Evolutionary conservation across 148 eudicot genomes (phyloP).

Genomic region (Vaccinium vitisidaea): DNA sequence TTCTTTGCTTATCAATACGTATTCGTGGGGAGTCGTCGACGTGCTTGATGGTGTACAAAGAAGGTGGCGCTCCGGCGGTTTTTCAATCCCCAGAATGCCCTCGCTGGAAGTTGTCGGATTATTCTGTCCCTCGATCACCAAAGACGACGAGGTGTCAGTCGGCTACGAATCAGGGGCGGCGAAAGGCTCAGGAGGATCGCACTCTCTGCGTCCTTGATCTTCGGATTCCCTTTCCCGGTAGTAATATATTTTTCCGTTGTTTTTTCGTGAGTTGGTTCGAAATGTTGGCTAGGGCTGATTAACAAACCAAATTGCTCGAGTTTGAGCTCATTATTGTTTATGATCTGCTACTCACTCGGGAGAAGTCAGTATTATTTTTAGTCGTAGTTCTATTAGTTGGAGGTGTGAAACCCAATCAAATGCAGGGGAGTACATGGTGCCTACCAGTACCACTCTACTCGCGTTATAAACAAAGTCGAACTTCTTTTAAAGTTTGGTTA

Average conservation of each 20-base stretch:
- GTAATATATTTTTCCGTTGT: too few species aligned
- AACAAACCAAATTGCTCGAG: too few species aligned
- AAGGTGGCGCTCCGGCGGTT: constrained; percentile 97
- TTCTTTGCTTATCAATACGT: neutral
- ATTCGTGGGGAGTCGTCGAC: constrained; percentile 62
- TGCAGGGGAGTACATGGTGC: too few species aligned
- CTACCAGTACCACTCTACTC: too few species aligned
- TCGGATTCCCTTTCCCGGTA: constrained; percentile 90
- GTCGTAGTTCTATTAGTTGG: too few species aligned
- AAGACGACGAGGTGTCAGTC: constrained; percentile 50
- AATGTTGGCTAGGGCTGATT: neutral
- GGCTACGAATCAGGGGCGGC: constrained; percentile 70
- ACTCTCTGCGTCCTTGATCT: constrained; percentile 68
- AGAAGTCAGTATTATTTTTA: too few species aligned
- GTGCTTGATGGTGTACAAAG: constrained; percentile 76
- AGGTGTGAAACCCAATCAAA: too few species aligned
- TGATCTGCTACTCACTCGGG: too few species aligned
- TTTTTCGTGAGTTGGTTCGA: neutral
- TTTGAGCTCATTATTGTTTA: too few species aligned
- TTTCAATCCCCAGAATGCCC: constrained; percentile 94
- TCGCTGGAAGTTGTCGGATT: constrained; percentile 69
- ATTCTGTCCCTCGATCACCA: constrained; percentile 21
- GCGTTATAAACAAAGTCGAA: too few species aligned
- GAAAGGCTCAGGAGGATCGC: constrained; percentile 80
- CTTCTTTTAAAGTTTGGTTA: too few species aligned